Evolutionary conservation across 2,329 filamentous ascomycete species (phyloP).

Genomic region (Huntiella moniliformis): DNA sequence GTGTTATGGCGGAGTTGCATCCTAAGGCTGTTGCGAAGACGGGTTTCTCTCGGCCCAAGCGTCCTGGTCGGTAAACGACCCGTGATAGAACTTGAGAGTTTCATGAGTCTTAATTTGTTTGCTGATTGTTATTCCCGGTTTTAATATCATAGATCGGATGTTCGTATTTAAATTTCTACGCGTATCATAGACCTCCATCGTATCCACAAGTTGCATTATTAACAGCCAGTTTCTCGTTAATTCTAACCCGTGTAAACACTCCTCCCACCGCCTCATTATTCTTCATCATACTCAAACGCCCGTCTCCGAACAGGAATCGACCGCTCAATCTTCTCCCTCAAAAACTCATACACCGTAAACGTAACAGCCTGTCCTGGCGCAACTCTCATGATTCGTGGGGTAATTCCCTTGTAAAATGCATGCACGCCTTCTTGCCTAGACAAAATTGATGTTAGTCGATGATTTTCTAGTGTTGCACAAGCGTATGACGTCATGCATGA

Average conservation of each 20-base stretch:
- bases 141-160: neutral
- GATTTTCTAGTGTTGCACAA: neutral
- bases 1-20: slow-evolving; percentile 47
- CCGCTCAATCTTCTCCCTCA: slow-evolving; percentile 54
- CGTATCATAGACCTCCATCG: too few species aligned
- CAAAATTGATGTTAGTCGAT: slow-evolving; percentile 7
- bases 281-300: slow-evolving; percentile 7
- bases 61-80: slow-evolving; percentile 42
- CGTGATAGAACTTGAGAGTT: neutral
- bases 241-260: too few species aligned
- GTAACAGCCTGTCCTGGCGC: slow-evolving; percentile 79
- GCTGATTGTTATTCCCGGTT: neutral
- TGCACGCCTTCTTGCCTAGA: slow-evolving; percentile 72
- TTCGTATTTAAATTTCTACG: neutral
- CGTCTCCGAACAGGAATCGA: slow-evolving; percentile 7
- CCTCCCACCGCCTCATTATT: neutral
- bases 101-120: neutral
- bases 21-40: slow-evolving; percentile 46
- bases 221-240: neutral
- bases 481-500: slow-evolving; percentile 7
- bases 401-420: slow-evolving; percentile 98
- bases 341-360: slow-evolving; percentile 59
- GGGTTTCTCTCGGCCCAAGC: slow-evolving; percentile 60
- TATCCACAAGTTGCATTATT: slow-evolving; percentile 1
- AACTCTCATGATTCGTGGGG: slow-evolving; percentile 89